Percentiles rank a stretch among this genome's conserved stretches.
These are phyloP conservation scores for Trapa incisa DNA, from an alignment of 345 rosid species.

Conservation along the genomic window DNA sequence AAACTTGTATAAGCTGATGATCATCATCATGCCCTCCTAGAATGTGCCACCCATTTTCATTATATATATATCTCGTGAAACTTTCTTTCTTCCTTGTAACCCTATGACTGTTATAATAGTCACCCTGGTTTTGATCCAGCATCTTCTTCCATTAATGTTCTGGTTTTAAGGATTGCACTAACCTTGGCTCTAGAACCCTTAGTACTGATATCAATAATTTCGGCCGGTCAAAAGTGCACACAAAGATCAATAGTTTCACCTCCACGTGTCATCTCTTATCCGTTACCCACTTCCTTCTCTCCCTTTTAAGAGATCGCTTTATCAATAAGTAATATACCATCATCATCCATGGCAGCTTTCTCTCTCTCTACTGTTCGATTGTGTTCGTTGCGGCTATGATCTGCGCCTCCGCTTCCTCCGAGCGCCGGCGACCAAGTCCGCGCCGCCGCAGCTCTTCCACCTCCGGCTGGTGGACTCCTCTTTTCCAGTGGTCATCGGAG, in stretches of 20 bases:
- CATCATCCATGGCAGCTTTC: neutral
- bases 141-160: too few relatives aligned
- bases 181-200: too few relatives aligned
- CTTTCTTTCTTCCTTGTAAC: neutral
- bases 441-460: slow-evolving; percentile 12
- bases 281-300: neutral
- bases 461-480: slow-evolving; percentile 51
- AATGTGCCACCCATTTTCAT: neutral
- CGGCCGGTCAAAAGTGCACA: slow-evolving; percentile 9
- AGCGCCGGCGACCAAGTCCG: slow-evolving; percentile 4
- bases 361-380: neutral
- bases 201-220: too few relatives aligned
- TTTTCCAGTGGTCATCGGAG: slow-evolving; percentile 50
- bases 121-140: too few relatives aligned
- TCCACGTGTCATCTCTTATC: slow-evolving; percentile 11
- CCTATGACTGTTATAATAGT: too few relatives aligned
- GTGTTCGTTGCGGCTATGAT: slow-evolving; percentile 14
- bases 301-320: too few relatives aligned
- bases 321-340: neutral
- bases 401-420: slow-evolving; percentile 31
- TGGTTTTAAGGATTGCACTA: too few relatives aligned
- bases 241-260: neutral
- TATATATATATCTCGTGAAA: too few relatives aligned
- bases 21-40: neutral
- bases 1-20: neutral